Base-by-base conservation (phyloP, 2,329 filamentous ascomycete genomes). In the Epichloe hybrida region DNA sequence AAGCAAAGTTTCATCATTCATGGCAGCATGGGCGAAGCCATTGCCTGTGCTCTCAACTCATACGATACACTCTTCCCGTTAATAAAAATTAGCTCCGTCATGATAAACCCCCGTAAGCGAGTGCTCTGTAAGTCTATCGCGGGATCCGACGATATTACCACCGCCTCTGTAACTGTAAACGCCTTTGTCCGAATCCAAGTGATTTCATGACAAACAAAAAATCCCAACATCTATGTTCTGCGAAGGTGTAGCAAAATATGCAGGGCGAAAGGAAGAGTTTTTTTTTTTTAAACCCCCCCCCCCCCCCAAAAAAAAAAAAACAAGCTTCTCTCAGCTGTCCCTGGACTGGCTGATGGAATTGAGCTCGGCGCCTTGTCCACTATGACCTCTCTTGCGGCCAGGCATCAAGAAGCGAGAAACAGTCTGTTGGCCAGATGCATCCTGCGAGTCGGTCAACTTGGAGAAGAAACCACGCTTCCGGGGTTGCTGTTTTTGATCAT, bases 401-500 rank as follows among this genome's bases (percentile, higher is more conserved):
- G 80, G 77, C 50, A 87, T 75, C 58, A 84, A 77, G 63, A 89
- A 87, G 48, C 75, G 64, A 65, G 79, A 69, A 66, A 69, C 75
- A 66, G 61, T 54, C 21, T 67, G 65, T 15, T 68, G 61, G 43
- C 66, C 66, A 36, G 55, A 66, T 23, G 55, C 48, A 51, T 71
- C 66, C 50, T 71, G 66, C 23, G 64, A 61, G 17, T 90, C 85
- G 49, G 84, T 84, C 61, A 96, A 89, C 56, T 69, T 70, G 46
- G 88, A 77, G 56, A 97, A 88, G 62, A 95, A 83, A 12, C 86
- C 77, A 52, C 81, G 83, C 71, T 88, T 68, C 57, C 64, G 62
- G 49, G 66, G 61, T 41, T 61, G 66, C 51, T 64, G 68, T 54
- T 81, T 82, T 46, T 76, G 71, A 38, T 93, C 88, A 57, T 95